These are phyloP conservation scores for Chrysoporthe deuterocubensis DNA, from an alignment of 2,329 filamentous ascomycete species.

Conservation along the genomic window DNA sequence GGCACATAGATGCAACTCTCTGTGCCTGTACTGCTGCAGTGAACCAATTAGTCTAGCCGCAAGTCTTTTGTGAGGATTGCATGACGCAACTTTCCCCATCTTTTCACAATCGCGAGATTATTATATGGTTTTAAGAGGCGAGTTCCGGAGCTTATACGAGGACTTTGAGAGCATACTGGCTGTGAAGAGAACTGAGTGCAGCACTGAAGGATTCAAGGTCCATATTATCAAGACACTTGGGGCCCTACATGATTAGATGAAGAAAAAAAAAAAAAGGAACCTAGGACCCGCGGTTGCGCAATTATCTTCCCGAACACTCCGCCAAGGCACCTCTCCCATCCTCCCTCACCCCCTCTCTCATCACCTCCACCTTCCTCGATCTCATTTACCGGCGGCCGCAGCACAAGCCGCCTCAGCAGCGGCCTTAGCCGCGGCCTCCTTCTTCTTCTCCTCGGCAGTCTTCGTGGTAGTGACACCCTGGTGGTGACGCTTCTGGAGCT, in stretches of 20 bases:
- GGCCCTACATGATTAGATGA: background rate
- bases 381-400: background rate
- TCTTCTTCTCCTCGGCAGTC: constrained; percentile 4
- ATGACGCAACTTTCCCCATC: background rate
- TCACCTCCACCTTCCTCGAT: background rate
- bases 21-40: background rate
- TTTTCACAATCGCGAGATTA: background rate
- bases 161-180: background rate
- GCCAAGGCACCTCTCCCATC: background rate
- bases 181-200: background rate
- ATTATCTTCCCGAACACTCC: background rate
- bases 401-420: constrained; percentile 2
- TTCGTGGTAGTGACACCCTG: background rate
- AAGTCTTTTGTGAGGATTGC: no score
- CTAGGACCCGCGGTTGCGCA: background rate
- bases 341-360: background rate
- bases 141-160: background rate
- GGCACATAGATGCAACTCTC: background rate
- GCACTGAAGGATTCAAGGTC: no score
- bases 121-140: background rate
- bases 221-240: background rate
- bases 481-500: constrained; percentile 1
- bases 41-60: no score
- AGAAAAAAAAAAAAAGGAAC: no score
- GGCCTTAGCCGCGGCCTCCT: background rate